Percentiles rank a stretch among this genome's conserved stretches.
phyloP scores from a whole-genome alignment of 2,329 filamentous ascomycete species.

The Penicillium sp. region DNA sequence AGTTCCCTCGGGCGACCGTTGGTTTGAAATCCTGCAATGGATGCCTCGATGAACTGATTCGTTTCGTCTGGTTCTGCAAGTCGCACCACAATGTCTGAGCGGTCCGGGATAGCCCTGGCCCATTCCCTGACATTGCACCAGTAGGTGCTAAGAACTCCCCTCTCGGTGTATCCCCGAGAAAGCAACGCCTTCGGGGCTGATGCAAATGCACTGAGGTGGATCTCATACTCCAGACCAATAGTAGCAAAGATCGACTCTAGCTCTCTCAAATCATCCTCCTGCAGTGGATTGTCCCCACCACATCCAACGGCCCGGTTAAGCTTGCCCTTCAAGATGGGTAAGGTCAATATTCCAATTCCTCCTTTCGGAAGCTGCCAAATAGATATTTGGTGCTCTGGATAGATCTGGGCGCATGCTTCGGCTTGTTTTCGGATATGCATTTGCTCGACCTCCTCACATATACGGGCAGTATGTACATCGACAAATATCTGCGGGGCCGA shows the following conservation, averaged over 20 bases:
- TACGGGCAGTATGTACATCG: not conserved
- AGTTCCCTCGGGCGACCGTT: constrained; percentile 12
- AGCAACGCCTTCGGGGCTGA: not conserved
- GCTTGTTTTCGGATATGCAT: constrained; percentile 16
- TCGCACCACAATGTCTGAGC: not conserved
- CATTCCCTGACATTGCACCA: constrained; percentile 1
- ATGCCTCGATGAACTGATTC: constrained; percentile 11
- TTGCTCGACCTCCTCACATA: constrained; percentile 10
- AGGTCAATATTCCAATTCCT: constrained; percentile 11
- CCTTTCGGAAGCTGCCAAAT: not conserved
- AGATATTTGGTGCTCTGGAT: constrained; percentile 6
- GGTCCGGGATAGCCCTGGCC: not conserved
- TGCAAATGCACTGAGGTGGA: constrained; percentile 14
- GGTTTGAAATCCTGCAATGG: constrained; percentile 14
- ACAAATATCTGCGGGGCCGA: not conserved
- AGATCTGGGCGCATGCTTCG: constrained; percentile 12
- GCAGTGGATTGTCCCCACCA: constrained; percentile 6
- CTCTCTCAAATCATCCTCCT: constrained; percentile 3
- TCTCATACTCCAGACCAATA: constrained; percentile 4
- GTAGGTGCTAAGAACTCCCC: constrained; percentile 5
- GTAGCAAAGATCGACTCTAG: constrained; percentile 4
- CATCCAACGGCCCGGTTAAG: constrained; percentile 17
- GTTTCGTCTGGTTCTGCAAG: constrained; percentile 1
- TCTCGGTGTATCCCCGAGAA: constrained; percentile 3
- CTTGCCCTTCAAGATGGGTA: constrained; percentile 9